Evolutionary conservation across 148 eudicot species (phyloP), one percentile per base, ranked within the genome.

Genomic region (Beta vulgaris): DNA sequence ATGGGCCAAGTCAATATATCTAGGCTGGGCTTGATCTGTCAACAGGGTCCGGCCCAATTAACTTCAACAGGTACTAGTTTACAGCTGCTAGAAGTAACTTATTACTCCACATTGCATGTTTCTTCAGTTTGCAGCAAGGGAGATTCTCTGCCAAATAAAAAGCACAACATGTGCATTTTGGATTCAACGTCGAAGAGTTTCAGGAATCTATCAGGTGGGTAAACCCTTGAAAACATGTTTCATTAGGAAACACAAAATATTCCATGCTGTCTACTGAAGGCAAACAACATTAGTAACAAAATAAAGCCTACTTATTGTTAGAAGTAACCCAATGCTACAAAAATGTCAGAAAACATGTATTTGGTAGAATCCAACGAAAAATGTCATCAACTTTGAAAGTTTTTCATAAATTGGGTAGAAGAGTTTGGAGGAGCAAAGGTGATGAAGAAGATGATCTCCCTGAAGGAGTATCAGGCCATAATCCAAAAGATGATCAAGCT

Each of bases 401-500:
- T 5, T 36, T 80, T 43, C 79, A 59, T 43, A 36, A 59, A 26
- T 44, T 80, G 49, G 64, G 76, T 69, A 80, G 72, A 48, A 73
- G 11, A 66, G 73, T 76, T 10, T 54, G 68, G 39, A 65, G 13
- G 51, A 74, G 62, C n/a, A 64, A 66, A 63, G 68, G 25, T 76
- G 40, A 57, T 31, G 48, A 29, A 18, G 72, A 63, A 0, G 77
- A 79, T 48, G 71, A 60, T 18, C 35, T 32, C 53, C 67, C 70
- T 40, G 79, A 76, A 79, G 87, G 76, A 43, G 48, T 29, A 67
- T 48, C 3, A 32, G 4, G 53, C n/a, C 82, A 49, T 69, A 49
- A 81, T 76, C 78, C 86, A 25, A 82, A 76, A 18, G 89, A 88
- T 49, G 84, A 84, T 49, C 65, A 85, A 73, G 51, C 85, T 31